Conservation (phyloP, 305 asterid genomes). For the Solanum chacoense region DNA sequence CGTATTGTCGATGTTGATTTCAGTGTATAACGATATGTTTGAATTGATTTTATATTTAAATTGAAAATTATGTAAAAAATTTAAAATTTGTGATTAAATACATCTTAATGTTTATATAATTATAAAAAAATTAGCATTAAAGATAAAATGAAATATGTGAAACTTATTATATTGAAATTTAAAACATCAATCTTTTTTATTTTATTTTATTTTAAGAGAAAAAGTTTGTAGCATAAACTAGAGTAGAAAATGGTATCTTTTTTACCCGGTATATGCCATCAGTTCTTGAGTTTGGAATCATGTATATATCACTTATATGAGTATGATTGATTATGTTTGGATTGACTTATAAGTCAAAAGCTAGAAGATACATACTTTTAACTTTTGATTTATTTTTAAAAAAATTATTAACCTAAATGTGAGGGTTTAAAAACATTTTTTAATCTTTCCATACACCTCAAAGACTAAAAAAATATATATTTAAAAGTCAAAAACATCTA, state of each 20-base stretch:
- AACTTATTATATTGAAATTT: too few relatives aligned
- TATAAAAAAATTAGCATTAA: background rate
- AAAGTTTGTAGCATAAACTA: background rate
- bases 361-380: too few relatives aligned
- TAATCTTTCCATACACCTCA: too few relatives aligned
- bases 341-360: too few relatives aligned
- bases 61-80: background rate
- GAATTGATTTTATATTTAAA: background rate
- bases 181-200: too few relatives aligned
- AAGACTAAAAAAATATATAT: background rate
- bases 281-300: background rate
- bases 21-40: background rate
- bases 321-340: background rate
- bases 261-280: too few relatives aligned
- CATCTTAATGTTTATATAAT: background rate
- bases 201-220: too few relatives aligned
- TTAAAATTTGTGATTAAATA: too few relatives aligned
- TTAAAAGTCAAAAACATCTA: background rate
- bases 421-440: background rate
- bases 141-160: background rate
- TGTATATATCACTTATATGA: background rate
- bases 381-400: too few relatives aligned
- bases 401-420: too few relatives aligned
- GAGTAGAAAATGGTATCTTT: background rate
- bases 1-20: background rate